Percentiles rank a stretch among this genome's conserved stretches.
Evolutionary conservation across 2,329 filamentous ascomycete genomes (phyloP).

Genomic region (Tothia fuscella): DNA sequence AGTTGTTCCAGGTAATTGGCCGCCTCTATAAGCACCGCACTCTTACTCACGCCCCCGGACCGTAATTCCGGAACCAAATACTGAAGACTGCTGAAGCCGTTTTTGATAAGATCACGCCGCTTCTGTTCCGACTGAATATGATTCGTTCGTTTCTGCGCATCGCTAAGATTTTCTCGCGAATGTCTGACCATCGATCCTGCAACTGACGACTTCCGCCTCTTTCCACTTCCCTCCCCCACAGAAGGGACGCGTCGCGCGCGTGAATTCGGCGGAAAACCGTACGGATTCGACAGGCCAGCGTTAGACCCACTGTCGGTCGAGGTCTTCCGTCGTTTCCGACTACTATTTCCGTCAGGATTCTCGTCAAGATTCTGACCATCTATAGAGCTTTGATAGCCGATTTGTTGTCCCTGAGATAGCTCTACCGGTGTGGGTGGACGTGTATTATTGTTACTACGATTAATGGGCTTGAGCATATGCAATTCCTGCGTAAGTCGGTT

Average conservation of each 20-base stretch:
- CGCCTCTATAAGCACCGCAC: slow-evolving; percentile 61
- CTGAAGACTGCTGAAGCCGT: slow-evolving; percentile 71
- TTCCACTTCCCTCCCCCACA: neutral
- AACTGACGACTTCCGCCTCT: slow-evolving; percentile 5
- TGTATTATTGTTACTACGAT: slow-evolving; percentile 7
- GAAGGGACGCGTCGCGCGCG: neutral
- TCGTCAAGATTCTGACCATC: slow-evolving; percentile 4
- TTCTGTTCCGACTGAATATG: slow-evolving; percentile 85
- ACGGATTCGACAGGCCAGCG: no score
- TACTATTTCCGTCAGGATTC: neutral
- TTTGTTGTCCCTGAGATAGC: neutral
- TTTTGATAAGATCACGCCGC: slow-evolving; percentile 66
- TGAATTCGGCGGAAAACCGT: neutral
- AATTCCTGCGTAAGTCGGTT: slow-evolving; percentile 8
- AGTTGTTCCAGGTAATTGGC: slow-evolving; percentile 69
- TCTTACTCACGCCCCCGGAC: slow-evolving; percentile 71
- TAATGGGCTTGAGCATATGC: slow-evolving; percentile 8
- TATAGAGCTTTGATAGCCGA: neutral
- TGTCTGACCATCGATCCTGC: neutral
- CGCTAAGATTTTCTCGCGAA: slow-evolving; percentile 45
- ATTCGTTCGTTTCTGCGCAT: slow-evolving; percentile 74
- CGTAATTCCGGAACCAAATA: slow-evolving; percentile 63
- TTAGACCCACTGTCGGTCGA: no score
- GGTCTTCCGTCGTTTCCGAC: slow-evolving; percentile 1
- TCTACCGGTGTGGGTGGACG: slow-evolving; percentile 2